These are phyloP conservation scores for Clarireedia sp. DNA, from an alignment of 2,329 filamentous ascomycete species.

Conservation along the genomic window DNA sequence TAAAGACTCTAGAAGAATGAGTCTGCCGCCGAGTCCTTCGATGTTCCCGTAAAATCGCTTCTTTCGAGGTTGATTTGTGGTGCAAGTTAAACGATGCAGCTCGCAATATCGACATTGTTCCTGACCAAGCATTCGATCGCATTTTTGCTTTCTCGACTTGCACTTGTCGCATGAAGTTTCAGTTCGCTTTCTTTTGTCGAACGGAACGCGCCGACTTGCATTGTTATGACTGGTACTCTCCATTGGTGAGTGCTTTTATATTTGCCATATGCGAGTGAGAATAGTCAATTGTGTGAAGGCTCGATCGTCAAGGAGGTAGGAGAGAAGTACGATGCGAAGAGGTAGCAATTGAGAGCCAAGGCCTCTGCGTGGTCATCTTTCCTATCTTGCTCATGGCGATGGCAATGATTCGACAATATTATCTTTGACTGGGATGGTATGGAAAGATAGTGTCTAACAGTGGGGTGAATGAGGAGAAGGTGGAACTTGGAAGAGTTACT, in stretches of 20 bases:
- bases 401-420: too few species aligned
- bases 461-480: too few species aligned
- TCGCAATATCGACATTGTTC: conserved; percentile 36
- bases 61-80: conserved; percentile 37
- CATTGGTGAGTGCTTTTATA: background rate
- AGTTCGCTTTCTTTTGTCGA: conserved; percentile 37
- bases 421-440: too few species aligned
- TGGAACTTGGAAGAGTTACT: too few species aligned
- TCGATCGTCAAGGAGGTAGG: too few species aligned
- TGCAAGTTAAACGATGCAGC: conserved; percentile 34
- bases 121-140: conserved; percentile 32
- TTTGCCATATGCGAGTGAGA: background rate
- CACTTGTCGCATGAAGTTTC: conserved; percentile 38
- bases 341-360: too few species aligned
- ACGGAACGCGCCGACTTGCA: conserved; percentile 31
- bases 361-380: too few species aligned
- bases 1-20: conserved; percentile 36
- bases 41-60: conserved; percentile 37
- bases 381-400: too few species aligned
- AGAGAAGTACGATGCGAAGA: too few species aligned
- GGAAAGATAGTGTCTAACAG: too few species aligned
- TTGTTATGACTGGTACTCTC: background rate
- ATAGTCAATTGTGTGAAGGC: too few species aligned
- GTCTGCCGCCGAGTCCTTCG: conserved; percentile 33
- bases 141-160: conserved; percentile 40